Conservation (phyloP, 495 filamentous ascomycete species). For the Penicillium ochrochloron region DNA sequence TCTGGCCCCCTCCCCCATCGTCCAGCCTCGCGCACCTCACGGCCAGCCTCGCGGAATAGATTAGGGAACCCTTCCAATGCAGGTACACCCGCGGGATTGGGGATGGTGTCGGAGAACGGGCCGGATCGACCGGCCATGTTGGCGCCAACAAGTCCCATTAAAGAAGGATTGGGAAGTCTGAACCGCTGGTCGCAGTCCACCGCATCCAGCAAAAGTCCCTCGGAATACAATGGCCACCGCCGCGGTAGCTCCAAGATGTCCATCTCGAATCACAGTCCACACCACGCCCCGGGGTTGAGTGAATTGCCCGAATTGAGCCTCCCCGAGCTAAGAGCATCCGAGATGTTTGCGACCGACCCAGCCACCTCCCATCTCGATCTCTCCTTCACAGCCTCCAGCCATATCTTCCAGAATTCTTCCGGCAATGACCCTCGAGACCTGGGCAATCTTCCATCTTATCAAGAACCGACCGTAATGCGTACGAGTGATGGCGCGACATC, state of each 20-base stretch:
- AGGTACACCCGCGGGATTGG: constrained; percentile 27
- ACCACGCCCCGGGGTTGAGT: constrained; percentile 9
- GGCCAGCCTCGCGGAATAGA: constrained; percentile 30
- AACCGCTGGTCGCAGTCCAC: constrained; percentile 87
- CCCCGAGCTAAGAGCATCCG: constrained; percentile 28
- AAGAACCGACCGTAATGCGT: constrained; percentile 19
- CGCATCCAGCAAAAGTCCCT: constrained; percentile 66
- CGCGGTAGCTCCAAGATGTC: constrained; percentile 60
- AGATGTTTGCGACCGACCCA: constrained; percentile 27
- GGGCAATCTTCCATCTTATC: constrained; percentile 8
- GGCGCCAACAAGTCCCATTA: constrained; percentile 49
- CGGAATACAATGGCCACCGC: constrained; percentile 43
- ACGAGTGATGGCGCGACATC: constrained; percentile 35
- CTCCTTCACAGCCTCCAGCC: constrained; percentile 29
- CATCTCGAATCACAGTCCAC: constrained; percentile 43
- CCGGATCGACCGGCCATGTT: constrained; percentile 19
- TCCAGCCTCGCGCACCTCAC: constrained; percentile 30
- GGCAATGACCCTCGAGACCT: constrained; percentile 22
- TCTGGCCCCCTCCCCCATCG: constrained; percentile 23
- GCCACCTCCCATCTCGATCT: constrained; percentile 31
- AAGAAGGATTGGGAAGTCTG: constrained; percentile 71
- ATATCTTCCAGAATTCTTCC: constrained; percentile 27
- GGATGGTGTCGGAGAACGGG: constrained; percentile 25
- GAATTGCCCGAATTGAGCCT: constrained; percentile 30
- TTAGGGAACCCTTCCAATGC: constrained; percentile 26